Percentiles rank a stretch among this genome's conserved stretches.
phyloP scores from a whole-genome alignment of 306 rosid species.

The Ochetophila trinervis region DNA sequence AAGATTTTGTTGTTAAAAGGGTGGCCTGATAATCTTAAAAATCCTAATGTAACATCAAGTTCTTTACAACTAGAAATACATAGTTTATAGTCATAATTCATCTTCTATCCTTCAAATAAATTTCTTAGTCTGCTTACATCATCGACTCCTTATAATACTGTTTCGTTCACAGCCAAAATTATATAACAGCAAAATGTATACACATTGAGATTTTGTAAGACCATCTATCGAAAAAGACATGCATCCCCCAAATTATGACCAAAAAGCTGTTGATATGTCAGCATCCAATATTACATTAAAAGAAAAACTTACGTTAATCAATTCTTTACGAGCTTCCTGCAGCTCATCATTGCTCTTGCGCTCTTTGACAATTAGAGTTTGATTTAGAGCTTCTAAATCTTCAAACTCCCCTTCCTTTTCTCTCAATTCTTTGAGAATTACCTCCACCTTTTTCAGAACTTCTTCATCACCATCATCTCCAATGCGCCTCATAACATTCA shows the following conservation, averaged over 20 bases:
- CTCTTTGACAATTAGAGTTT: slow-evolving; percentile 70
- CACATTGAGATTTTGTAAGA: slow-evolving; percentile 9
- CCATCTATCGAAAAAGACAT: slow-evolving; percentile 18
- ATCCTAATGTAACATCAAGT: not conserved
- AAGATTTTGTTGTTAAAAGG: too few relatives aligned
- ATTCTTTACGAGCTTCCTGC: slow-evolving; percentile 90
- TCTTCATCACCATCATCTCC: slow-evolving; percentile 78
- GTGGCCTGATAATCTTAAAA: too few relatives aligned
- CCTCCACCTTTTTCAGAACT: slow-evolving; percentile 67
- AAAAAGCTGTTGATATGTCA: not conserved
- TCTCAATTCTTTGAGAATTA: slow-evolving; percentile 55
- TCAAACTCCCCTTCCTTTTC: slow-evolving; percentile 77
- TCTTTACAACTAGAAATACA: not conserved
- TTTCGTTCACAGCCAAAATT: not conserved
- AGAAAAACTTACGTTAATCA: slow-evolving; percentile 59
- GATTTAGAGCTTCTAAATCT: slow-evolving; percentile 63
- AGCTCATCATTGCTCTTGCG: slow-evolving; percentile 91
- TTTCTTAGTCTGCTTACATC: not conserved
- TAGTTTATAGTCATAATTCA: not conserved
- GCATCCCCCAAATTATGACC: slow-evolving; percentile 10
- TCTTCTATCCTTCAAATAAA: not conserved
- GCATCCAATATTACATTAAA: not conserved
- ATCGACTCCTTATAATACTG: not conserved
- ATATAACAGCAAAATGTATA: too few relatives aligned
- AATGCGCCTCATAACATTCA: slow-evolving; percentile 79